phyloP scores from a whole-genome alignment of 2,329 filamentous ascomycete genomes.

The Tolypocladium album region DNA sequence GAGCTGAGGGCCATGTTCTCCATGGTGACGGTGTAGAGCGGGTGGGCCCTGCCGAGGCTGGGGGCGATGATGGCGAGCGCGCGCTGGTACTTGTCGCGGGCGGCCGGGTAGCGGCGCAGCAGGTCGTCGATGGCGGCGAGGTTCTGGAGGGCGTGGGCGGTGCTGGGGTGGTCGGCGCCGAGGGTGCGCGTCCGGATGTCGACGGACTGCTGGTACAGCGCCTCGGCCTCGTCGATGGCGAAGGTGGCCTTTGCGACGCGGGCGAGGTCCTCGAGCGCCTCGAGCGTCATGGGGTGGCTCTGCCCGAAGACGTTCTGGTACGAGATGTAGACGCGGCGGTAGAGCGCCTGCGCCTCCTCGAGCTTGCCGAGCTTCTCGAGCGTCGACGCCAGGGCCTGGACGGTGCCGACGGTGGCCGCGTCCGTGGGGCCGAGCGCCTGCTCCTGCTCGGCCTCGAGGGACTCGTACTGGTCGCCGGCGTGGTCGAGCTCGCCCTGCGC shows the following conservation, averaged over 20 bases:
- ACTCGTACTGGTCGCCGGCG: conserved; percentile 10
- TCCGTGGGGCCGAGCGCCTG: conserved; percentile 11
- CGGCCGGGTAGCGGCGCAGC: conserved; percentile 9
- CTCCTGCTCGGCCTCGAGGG: conserved; percentile 12
- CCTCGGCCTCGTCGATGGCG: conserved; percentile 16
- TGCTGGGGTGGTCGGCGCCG: conserved; percentile 11
- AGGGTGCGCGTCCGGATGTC: conserved; percentile 12
- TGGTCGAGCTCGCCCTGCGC: conserved; percentile 9
- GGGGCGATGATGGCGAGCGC: conserved; percentile 11
- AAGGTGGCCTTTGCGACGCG: conserved; percentile 11
- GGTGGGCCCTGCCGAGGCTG: conserved; percentile 12
- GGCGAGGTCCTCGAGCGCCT: conserved; percentile 16
- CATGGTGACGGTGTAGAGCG: conserved; percentile 11
- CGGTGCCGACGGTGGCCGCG: conserved; percentile 11
- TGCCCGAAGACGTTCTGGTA: conserved; percentile 14
- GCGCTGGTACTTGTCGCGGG: conserved; percentile 10
- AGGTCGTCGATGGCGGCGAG: conserved; percentile 15
- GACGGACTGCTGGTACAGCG: conserved; percentile 13
- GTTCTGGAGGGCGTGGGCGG: conserved; percentile 12
- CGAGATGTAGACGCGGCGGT: conserved; percentile 13
- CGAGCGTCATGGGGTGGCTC: conserved; percentile 14
- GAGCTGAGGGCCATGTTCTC: conserved; percentile 13
- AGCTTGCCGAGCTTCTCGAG: conserved; percentile 10
- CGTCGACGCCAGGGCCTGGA: conserved; percentile 13
- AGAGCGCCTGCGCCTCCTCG: conserved; percentile 14